Evolutionary conservation across 805 yeast species (phyloP).

Genomic region (Candida chauliodis): DNA sequence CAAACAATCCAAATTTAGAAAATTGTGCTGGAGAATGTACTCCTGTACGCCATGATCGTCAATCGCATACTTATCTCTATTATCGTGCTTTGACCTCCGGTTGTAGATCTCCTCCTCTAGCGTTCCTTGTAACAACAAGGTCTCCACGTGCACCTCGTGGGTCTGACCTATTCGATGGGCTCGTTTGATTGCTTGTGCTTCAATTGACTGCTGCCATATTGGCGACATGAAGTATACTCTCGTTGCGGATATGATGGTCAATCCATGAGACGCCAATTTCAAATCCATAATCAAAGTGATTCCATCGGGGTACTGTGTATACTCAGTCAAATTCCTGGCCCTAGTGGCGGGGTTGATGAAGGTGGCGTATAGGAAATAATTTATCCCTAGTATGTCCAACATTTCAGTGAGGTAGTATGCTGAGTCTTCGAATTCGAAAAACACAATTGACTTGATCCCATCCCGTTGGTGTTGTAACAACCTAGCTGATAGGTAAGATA

Average conservation of each 20-base stretch:
- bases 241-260: conserved; percentile 66
- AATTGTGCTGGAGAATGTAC: conserved; percentile 48
- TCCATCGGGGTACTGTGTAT: conserved; percentile 44
- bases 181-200: conserved; percentile 75
- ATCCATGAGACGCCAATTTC: conserved; percentile 64
- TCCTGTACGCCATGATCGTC: conserved; percentile 60
- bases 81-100: conserved; percentile 19
- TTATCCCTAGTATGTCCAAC: conserved; percentile 57
- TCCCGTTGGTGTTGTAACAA: conserved; percentile 48
- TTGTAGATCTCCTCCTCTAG: conserved; percentile 67
- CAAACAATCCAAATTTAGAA: conserved; percentile 31
- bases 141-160: conserved; percentile 64
- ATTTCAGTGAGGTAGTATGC: conserved; percentile 67
- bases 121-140: conserved; percentile 57
- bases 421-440: conserved; percentile 68
- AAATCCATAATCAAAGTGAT: conserved; percentile 63
- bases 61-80: conserved; percentile 39
- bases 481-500: conserved; percentile 56
- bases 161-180: conserved; percentile 75
- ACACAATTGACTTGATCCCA: conserved; percentile 54
- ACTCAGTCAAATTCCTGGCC: conserved; percentile 49
- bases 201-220: conserved; percentile 65
- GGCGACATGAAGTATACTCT: conserved; percentile 69
- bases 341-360: conserved; percentile 50
- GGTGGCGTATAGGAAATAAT: conserved; percentile 63